Percentiles rank a stretch among this genome's conserved stretches.
These are phyloP conservation scores for Datura wrightii DNA, from an alignment of 257 asterid species.

Conservation along the genomic window DNA sequence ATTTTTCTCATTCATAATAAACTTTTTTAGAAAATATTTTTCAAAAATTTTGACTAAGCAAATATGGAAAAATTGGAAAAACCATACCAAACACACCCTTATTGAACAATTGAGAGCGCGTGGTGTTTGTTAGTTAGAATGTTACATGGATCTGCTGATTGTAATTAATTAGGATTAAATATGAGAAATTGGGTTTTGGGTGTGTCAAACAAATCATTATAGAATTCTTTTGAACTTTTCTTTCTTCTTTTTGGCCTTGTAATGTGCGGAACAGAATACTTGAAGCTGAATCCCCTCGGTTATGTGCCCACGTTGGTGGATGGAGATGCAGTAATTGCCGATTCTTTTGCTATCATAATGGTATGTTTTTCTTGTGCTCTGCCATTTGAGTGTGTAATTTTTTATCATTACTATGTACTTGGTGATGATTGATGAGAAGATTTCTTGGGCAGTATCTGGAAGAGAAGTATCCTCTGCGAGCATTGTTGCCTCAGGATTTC, in stretches of 20 bases:
- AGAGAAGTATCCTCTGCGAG: conserved; percentile 85
- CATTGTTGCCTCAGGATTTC: conserved; percentile 81
- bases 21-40: neutral
- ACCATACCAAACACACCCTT: neutral
- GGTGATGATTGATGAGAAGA: neutral
- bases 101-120: neutral
- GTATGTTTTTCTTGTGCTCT: conserved; percentile 48
- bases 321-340: conserved; percentile 72
- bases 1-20: neutral
- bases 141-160: neutral
- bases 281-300: conserved; percentile 92
- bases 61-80: neutral
- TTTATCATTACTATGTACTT: neutral
- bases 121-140: conserved; percentile 6
- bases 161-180: conserved; percentile 22
- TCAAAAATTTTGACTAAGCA: neutral
- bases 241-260: neutral
- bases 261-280: conserved; percentile 55
- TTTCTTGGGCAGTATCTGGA: conserved; percentile 70
- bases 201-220: neutral
- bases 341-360: conserved; percentile 83
- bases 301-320: conserved; percentile 76
- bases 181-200: neutral
- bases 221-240: neutral
- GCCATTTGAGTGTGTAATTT: neutral